phyloP scores from a whole-genome alignment of 352 stramenopile species.

The Globisporangium yorkense region DNA sequence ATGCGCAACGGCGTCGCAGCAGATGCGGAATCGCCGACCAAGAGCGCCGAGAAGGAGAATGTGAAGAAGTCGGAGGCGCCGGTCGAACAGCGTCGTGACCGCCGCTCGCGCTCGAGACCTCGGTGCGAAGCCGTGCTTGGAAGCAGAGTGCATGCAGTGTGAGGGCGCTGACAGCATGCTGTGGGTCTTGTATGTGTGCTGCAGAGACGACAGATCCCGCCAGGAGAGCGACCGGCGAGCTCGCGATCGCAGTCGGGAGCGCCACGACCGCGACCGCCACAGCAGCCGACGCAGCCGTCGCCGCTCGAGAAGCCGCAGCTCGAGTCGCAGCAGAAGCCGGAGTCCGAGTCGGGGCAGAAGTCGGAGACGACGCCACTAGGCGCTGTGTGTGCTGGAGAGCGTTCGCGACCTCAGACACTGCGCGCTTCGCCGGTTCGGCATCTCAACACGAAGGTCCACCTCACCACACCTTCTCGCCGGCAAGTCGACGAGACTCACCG shows the following conservation, averaged over 20 bases:
- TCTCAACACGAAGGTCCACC: no score
- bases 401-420: no score
- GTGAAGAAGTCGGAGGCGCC: conserved; percentile 2
- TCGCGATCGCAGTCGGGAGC: conserved; percentile 22
- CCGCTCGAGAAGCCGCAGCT: conserved; percentile 19
- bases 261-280: conserved; percentile 19
- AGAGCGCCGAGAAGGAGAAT: conserved; percentile 2
- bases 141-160: not conserved
- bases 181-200: not conserved
- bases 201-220: conserved; percentile 7
- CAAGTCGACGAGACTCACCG: no score
- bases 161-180: no score
- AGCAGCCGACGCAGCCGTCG: conserved; percentile 26
- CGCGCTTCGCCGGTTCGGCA: no score
- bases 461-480: no score
- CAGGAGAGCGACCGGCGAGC: conserved; percentile 4
- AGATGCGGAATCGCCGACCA: not conserved
- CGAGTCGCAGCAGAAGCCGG: conserved; percentile 20
- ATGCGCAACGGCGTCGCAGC: conserved; percentile 9
- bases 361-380: conserved; percentile 25
- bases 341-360: conserved; percentile 33
- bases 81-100: conserved; percentile 8
- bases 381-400: no score
- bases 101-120: conserved; percentile 17
- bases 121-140: conserved; percentile 4